Conservation (phyloP, 2,329 filamentous ascomycete genomes). For the Xylariaceae sp. region DNA sequence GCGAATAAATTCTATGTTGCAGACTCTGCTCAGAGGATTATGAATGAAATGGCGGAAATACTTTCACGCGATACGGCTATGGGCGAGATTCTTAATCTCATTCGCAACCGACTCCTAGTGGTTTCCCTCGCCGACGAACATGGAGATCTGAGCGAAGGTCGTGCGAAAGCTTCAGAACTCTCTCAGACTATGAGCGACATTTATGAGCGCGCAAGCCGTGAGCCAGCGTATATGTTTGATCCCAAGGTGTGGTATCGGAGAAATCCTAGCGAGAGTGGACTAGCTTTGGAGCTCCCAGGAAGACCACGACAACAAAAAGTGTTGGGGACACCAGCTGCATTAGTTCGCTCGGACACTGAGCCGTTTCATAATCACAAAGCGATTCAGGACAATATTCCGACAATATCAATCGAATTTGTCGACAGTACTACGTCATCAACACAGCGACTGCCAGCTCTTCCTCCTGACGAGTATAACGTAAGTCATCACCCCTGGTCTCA, state of each 20-base stretch:
- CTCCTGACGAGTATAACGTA: background rate
- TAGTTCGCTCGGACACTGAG: background rate
- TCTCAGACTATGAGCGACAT: background rate
- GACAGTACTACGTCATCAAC: background rate
- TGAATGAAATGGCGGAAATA: background rate
- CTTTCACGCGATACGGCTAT: background rate
- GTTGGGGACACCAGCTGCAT: background rate
- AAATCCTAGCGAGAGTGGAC: background rate
- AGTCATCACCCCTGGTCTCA: background rate
- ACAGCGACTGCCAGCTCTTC: background rate
- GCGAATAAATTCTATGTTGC: background rate
- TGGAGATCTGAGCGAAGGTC: background rate
- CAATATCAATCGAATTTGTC: background rate
- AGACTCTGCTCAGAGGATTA: background rate
- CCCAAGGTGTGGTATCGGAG: background rate
- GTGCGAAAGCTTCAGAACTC: constrained; percentile 9
- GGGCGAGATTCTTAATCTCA: constrained; percentile 2
- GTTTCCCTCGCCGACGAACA: background rate
- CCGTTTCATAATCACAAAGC: background rate
- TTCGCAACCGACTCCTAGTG: constrained; percentile 5
- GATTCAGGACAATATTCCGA: background rate
- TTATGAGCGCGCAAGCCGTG: background rate
- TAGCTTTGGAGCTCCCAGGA: background rate
- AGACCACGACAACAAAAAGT: background rate
- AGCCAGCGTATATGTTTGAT: background rate